Percentiles rank a stretch among this genome's conserved stretches.
phyloP scores from a whole-genome alignment of 352 stramenopile genomes.

The Phytophthora meadii region DNA sequence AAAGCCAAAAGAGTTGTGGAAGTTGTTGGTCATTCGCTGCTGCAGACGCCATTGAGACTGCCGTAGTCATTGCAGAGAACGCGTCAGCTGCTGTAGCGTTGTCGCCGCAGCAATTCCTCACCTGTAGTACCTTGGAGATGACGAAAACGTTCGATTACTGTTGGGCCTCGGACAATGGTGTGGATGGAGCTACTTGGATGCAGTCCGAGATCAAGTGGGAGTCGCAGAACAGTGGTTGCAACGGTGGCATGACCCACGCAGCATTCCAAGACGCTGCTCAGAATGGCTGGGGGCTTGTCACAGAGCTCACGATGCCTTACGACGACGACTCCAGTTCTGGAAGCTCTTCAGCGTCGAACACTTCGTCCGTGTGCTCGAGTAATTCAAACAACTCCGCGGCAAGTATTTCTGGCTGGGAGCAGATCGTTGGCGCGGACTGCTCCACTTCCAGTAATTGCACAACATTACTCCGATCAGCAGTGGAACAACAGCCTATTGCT shows the following conservation, averaged over 20 bases:
- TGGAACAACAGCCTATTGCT: slow-evolving; percentile 74
- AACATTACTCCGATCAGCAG: slow-evolving; percentile 56
- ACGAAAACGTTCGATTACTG: slow-evolving; percentile 84
- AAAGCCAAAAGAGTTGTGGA: slow-evolving; percentile 83
- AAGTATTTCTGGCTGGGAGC: slow-evolving; percentile 76
- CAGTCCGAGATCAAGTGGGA: slow-evolving; percentile 76
- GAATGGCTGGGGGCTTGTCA: slow-evolving; percentile 67
- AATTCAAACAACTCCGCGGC: slow-evolving; percentile 54
- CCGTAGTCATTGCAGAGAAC: slow-evolving; percentile 74
- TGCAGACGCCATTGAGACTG: slow-evolving; percentile 81
- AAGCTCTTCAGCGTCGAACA: slow-evolving; percentile 34
- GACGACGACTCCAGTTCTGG: slow-evolving; percentile 51
- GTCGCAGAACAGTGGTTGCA: slow-evolving; percentile 76
- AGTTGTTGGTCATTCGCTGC: slow-evolving; percentile 86
- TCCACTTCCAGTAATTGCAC: slow-evolving; percentile 55
- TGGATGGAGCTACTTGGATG: slow-evolving; percentile 66
- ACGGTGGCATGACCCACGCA: slow-evolving; percentile 85
- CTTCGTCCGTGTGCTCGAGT: slow-evolving; percentile 42
- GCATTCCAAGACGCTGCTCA: slow-evolving; percentile 79
- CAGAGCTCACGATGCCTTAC: slow-evolving; percentile 80
- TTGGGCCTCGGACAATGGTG: slow-evolving; percentile 59
- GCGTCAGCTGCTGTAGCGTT: slow-evolving; percentile 62
- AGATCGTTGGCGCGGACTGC: slow-evolving; percentile 72
- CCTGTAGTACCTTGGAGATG: slow-evolving; percentile 67
- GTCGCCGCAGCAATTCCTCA: slow-evolving; percentile 81